Evolutionary conservation across 2,329 filamentous ascomycete genomes (phyloP), one percentile per base, ranked within the genome.

Genomic region (Orbilia brochopaga): DNA sequence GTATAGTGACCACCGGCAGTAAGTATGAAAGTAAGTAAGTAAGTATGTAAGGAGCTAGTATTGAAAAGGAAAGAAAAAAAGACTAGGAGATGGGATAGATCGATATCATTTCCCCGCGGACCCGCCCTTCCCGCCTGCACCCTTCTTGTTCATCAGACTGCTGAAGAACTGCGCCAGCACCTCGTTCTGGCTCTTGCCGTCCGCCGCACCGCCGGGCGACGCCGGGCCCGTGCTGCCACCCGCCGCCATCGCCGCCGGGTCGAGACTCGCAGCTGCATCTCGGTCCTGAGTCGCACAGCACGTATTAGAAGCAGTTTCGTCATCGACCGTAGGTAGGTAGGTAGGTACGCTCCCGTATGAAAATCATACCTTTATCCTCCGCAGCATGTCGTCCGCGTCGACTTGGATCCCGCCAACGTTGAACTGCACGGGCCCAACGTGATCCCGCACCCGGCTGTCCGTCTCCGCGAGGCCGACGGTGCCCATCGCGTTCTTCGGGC

Each of bases 321-420:
- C 48, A 52, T 50, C 17, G 30, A 52, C 56, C 67, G 54, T 17
- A 65, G 8, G 44, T n/a, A n/a, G n/a, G n/a, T n/a, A n/a, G n/a
- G n/a, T n/a, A n/a, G n/a, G n/a, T n/a, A n/a, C n/a, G n/a, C n/a
- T n/a, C n/a, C n/a, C n/a, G n/a, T n/a, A n/a, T n/a, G n/a, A n/a
- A n/a, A n/a, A 85, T 72, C 86, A 85, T 84, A 93, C 91, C 86
- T 92, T 92, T 72, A 96, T 83, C 76, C 90, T 86, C 79, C 92
- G 89, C 66, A 96, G 81, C 89, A 95, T 94, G 77, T 96, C 92
- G 78, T 96, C 92, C 7, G 92, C 92, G 80, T 97, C 92, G 30
- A 96, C 90, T 78, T 96, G 92, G 74, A 99, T 97, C 59, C 94
- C 94, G 46, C 94, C 94, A 85, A 99, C 94, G 79, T 99, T 99